Percentiles rank a stretch among this genome's conserved stretches.
Evolutionary conservation across 31 red algal species (phyloP).

Genomic region (Asparagopsis taxiformis): DNA sequence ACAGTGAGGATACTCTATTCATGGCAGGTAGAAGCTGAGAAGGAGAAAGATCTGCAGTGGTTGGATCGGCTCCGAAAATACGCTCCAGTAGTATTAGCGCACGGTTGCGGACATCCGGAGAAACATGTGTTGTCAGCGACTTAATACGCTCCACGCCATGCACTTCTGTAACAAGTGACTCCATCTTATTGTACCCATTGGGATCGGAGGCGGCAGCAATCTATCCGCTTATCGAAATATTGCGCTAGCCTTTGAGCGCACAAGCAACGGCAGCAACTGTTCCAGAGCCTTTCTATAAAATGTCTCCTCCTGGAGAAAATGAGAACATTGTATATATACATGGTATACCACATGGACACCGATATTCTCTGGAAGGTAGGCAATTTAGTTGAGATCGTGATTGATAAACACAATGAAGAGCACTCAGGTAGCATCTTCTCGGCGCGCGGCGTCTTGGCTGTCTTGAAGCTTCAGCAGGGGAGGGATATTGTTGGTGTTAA

Average conservation of each 20-base stretch:
- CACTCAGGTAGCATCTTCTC: slow-evolving; percentile 96
- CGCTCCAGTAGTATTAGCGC: slow-evolving; percentile 67
- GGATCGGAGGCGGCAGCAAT: slow-evolving; percentile 32
- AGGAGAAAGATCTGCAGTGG: slow-evolving; percentile 28
- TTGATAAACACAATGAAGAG: slow-evolving; percentile 89
- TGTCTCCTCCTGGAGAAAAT: slow-evolving; percentile 82
- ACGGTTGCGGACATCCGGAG: slow-evolving; percentile 68
- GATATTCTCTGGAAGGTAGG: slow-evolving; percentile 74
- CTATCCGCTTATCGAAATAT: slow-evolving; percentile 82
- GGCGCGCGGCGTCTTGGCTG: slow-evolving; percentile 78
- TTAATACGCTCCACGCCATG: slow-evolving; percentile 96
- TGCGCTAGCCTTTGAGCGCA: slow-evolving; percentile 84
- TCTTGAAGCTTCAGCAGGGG: slow-evolving; percentile 77
- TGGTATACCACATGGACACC: slow-evolving; percentile 76
- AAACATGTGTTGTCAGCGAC: slow-evolving; percentile 59
- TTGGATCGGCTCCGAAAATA: slow-evolving; percentile 85
- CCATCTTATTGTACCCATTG: slow-evolving; percentile 73
- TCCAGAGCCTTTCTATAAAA: slow-evolving; percentile 91
- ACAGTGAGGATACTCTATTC: slow-evolving; percentile 2
- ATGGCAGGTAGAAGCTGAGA: neutral
- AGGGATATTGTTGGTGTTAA: slow-evolving; percentile 87
- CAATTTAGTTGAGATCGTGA: slow-evolving; percentile 69
- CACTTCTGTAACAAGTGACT: slow-evolving; percentile 72
- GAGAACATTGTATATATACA: slow-evolving; percentile 82
- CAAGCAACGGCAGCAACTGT: slow-evolving; percentile 93